A percentile compares a stretch with the other conserved stretches of the same genome.
Evolutionary conservation across 2,329 filamentous ascomycete genomes (phyloP).

Genomic region (Claviceps paspali): DNA sequence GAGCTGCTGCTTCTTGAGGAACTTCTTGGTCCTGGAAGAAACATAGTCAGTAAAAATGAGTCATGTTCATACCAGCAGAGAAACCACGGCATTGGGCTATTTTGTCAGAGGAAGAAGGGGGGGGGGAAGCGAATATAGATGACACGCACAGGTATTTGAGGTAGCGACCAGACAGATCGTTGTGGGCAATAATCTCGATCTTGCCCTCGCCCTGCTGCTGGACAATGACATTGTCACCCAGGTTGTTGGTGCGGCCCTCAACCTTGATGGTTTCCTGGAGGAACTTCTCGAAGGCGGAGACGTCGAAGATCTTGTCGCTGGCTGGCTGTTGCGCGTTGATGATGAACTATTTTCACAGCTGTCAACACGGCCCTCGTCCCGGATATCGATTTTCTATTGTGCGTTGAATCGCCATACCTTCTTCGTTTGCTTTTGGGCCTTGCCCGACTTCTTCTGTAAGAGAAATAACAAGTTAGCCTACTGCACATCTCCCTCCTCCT

Average conservation of each 20-base stretch:
- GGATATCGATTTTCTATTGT: background rate
- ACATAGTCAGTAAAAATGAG: background rate
- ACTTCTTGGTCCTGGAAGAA: conserved; percentile 83
- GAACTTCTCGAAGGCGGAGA: conserved; percentile 98
- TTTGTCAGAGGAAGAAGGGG: no score
- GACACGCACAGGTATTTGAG: conserved; percentile 91
- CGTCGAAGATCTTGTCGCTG: conserved; percentile 99
- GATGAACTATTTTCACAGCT: conserved; percentile 56
- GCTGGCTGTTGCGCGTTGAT: conserved; percentile 99
- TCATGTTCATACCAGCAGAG: background rate
- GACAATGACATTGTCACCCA: conserved; percentile 85
- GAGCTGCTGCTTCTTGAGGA: conserved; percentile 99
- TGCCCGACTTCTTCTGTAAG: conserved; percentile 47
- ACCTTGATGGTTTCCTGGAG: conserved; percentile 99
- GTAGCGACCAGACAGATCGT: conserved; percentile 96
- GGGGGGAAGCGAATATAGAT: no score
- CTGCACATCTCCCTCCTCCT: conserved; percentile 43
- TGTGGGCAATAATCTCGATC: conserved; percentile 95
- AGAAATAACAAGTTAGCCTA: conserved; percentile 71
- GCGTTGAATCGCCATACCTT: no score
- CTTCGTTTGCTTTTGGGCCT: conserved; percentile 70
- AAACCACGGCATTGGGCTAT: background rate
- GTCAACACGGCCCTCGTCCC: background rate
- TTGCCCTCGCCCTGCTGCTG: conserved; percentile 87
- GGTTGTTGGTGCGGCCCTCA: conserved; percentile 93